These are phyloP conservation scores for Oemleria cerasiformis DNA, from an alignment of 306 rosid genomes.

Conservation along the genomic window DNA sequence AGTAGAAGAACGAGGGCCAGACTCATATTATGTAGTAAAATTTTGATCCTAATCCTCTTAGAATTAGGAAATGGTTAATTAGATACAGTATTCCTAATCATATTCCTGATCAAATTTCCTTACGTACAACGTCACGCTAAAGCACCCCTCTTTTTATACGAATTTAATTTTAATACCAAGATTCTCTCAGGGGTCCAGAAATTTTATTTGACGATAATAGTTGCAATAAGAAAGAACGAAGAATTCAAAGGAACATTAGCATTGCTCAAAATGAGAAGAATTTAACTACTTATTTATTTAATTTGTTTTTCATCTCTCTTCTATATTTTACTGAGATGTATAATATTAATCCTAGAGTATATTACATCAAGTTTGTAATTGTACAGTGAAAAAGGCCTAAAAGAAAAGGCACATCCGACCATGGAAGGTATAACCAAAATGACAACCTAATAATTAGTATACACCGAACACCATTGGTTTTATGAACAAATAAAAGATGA, in stretches of 20 bases:
- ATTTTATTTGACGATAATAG: not conserved
- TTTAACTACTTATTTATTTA: not conserved
- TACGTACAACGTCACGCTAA: too few relatives aligned
- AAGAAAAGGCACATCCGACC: not conserved
- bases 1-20: too few relatives aligned
- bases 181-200: too few relatives aligned
- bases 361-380: not conserved
- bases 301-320: not conserved
- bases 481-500: slow-evolving; percentile 24
- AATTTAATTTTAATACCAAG: not conserved
- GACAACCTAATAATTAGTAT: slow-evolving; percentile 2
- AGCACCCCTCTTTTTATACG: too few relatives aligned
- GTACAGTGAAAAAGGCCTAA: not conserved
- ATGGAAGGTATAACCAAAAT: slow-evolving; percentile 13
- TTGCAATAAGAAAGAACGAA: not conserved
- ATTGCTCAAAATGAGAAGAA: not conserved
- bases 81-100: too few relatives aligned
- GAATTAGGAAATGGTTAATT: too few relatives aligned
- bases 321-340: not conserved
- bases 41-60: too few relatives aligned
- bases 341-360: not conserved
- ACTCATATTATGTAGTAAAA: too few relatives aligned
- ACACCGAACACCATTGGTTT: slow-evolving; percentile 14
- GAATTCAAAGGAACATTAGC: not conserved
- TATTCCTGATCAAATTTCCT: too few relatives aligned